phyloP scores from a whole-genome alignment of 1,139 yeast genomes.

The Kazachstania sp. region DNA sequence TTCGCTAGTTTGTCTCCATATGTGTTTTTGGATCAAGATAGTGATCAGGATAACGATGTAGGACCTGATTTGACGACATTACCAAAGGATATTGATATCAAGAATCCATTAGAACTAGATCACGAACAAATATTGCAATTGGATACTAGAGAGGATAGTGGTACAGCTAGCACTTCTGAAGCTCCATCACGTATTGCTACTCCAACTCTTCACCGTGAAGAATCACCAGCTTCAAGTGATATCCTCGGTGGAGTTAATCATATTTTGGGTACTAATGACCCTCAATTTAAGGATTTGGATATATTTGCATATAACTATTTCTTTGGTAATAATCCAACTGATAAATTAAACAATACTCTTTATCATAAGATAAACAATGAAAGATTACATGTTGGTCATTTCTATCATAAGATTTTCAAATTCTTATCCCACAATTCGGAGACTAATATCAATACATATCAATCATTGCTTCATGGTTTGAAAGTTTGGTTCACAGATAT shows the following conservation, averaged over 20 bases:
- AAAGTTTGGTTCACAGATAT: constrained; percentile 81
- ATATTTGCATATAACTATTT: constrained; percentile 51
- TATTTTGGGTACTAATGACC: neutral
- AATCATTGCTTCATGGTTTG: constrained; percentile 55
- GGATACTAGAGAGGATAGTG: neutral
- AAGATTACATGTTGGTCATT: constrained; percentile 55
- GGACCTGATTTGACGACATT: neutral
- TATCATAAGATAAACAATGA: constrained; percentile 56
- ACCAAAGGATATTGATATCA: neutral
- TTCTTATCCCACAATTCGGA: constrained; percentile 45
- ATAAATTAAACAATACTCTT: constrained; percentile 43
- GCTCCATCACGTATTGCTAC: constrained; percentile 29
- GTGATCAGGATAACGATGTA: neutral
- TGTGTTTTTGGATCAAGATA: neutral
- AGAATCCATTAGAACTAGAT: neutral
- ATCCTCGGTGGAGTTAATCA: neutral
- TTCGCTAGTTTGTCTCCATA: constrained; percentile 1
- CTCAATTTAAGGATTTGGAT: constrained; percentile 45
- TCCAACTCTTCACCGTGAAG: constrained; percentile 10
- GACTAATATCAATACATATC: constrained; percentile 63
- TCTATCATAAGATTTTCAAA: constrained; percentile 52
- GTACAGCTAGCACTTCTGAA: constrained; percentile 19
- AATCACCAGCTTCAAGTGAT: neutral
- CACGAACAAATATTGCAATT: neutral
- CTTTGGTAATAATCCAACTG: constrained; percentile 35